Conservation (phyloP, 176 grass and related monocot genomes). For the Guadua angustifolia region DNA sequence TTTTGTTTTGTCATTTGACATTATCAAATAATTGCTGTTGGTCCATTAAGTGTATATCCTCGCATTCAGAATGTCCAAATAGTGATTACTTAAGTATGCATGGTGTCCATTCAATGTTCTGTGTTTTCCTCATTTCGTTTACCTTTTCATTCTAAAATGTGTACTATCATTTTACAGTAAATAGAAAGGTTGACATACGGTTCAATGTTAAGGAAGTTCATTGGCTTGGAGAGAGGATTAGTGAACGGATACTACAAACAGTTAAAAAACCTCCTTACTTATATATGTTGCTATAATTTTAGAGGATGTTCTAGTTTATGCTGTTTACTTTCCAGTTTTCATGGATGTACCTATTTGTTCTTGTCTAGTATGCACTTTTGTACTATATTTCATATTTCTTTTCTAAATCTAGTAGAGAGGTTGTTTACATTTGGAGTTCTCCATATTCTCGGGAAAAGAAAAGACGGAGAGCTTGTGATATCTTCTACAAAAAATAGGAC, state of each 20-base stretch:
- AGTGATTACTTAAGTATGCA: background rate
- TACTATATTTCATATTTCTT: background rate
- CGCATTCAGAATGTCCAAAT: conserved; percentile 16
- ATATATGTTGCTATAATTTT: background rate
- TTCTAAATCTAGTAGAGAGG: conserved; percentile 1
- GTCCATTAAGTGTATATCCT: background rate
- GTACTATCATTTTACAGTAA: conserved; percentile 60
- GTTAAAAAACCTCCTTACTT: conserved; percentile 52
- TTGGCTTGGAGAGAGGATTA: conserved; percentile 93
- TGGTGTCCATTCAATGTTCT: background rate
- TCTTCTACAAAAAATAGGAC: conserved; percentile 98
- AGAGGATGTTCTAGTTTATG: background rate
- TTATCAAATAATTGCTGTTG: conserved; percentile 19
- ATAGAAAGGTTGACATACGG: conserved; percentile 97
- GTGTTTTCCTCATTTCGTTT: background rate
- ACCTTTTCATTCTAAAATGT: conserved; percentile 13
- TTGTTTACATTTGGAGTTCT: conserved; percentile 30
- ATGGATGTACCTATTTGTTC: background rate
- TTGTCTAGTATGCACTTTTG: conserved; percentile 15
- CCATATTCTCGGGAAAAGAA: conserved; percentile 78
- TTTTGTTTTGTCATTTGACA: conserved; percentile 13
- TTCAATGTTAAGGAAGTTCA: conserved; percentile 92
- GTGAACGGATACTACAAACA: conserved; percentile 80
- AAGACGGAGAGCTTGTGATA: conserved; percentile 88
- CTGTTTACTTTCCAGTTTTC: background rate